Conservation (phyloP, 345 rosid species). For the Citrus reticulata region DNA sequence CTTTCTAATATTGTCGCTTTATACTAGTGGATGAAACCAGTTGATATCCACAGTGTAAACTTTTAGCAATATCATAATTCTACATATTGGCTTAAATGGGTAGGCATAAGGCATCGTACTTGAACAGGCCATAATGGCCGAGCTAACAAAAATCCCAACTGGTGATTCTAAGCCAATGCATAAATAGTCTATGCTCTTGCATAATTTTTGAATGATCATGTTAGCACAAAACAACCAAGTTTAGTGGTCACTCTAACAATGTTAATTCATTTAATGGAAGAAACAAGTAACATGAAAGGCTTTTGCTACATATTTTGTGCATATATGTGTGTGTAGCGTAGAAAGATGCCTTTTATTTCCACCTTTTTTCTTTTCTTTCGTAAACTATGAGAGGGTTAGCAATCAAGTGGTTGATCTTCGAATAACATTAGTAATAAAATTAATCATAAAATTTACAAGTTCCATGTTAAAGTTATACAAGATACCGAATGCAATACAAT, state of each 20-base stretch:
- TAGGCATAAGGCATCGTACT: too few species aligned
- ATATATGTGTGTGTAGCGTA: background rate
- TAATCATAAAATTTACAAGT: background rate
- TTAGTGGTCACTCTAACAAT: background rate
- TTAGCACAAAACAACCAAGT: background rate
- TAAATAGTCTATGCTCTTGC: background rate
- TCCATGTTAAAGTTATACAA: background rate
- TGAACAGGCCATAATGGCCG: background rate
- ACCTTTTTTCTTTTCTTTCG: background rate
- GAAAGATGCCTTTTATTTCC: background rate
- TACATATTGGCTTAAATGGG: background rate
- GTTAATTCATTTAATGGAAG: background rate
- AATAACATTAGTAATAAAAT: constrained; percentile 1
- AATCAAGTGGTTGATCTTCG: background rate
- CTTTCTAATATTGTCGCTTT: background rate
- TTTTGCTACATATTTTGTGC: background rate
- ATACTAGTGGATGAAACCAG: background rate
- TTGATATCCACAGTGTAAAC: background rate
- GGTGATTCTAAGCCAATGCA: background rate
- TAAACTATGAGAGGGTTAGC: background rate
- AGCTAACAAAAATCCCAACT: background rate
- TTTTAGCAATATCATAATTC: background rate
- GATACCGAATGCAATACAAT: background rate
- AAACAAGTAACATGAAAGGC: background rate
- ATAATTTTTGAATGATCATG: background rate